Conservation (phyloP, 352 stramenopile genomes). For the Ochromonadaceae sp. region DNA sequence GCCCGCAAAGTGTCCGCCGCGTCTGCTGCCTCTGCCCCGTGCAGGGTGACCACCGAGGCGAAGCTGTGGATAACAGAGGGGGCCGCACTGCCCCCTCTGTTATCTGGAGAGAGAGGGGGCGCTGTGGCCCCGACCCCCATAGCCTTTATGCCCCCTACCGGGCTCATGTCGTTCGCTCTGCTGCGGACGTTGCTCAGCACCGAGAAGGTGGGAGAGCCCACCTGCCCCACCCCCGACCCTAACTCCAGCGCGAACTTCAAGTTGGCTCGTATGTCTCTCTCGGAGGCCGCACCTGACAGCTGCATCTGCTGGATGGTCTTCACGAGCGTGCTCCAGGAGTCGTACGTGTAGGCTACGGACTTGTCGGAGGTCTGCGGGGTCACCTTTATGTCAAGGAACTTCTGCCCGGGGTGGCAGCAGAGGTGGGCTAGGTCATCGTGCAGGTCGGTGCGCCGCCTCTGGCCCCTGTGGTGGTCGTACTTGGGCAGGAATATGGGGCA, state of each 20-base stretch:
- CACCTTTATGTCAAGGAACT: constrained; percentile 4
- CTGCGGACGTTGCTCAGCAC: too few relatives aligned
- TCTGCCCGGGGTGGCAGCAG: neutral
- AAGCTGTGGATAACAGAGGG: neutral
- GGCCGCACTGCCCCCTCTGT: neutral
- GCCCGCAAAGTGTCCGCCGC: neutral
- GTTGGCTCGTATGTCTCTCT: neutral
- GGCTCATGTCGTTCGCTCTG: too few relatives aligned
- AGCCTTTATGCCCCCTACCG: neutral
- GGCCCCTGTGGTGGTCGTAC: neutral
- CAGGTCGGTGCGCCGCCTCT: neutral
- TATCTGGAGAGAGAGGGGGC: neutral
- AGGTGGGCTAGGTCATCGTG: neutral
- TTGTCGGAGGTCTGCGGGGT: constrained; percentile 10
- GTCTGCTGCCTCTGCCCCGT: neutral
- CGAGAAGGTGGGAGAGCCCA: neutral
- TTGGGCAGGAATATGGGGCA: constrained; percentile 5
- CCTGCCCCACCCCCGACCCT: neutral
- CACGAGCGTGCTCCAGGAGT: neutral
- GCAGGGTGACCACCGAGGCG: neutral
- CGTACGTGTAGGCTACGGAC: constrained; percentile 8
- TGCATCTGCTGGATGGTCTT: constrained; percentile 6
- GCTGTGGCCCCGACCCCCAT: neutral
- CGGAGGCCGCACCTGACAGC: neutral
- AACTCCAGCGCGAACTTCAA: neutral